phyloP scores from a whole-genome alignment of 2,329 filamentous ascomycete species.

The Aspergillus sp. region DNA sequence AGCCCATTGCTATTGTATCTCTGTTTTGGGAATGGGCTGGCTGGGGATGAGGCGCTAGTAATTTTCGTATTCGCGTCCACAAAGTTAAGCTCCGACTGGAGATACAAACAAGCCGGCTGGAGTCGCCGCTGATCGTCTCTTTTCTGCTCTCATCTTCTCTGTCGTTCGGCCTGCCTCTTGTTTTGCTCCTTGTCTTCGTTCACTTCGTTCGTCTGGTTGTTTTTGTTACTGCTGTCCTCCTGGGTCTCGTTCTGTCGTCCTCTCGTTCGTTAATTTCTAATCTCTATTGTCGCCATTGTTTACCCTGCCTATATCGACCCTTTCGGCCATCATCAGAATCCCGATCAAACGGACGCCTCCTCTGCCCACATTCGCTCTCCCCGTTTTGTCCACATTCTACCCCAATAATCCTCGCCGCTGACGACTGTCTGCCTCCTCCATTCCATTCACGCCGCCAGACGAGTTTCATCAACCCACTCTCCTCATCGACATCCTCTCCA shows the following conservation, averaged over 20 bases:
- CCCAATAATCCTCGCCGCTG: slow-evolving; percentile 12
- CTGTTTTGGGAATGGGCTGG: not conserved
- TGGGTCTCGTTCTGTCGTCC: not conserved
- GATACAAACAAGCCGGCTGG: no score
- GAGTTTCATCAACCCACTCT: slow-evolving; percentile 1
- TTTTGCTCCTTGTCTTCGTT: not conserved
- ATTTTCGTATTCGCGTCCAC: slow-evolving; percentile 11
- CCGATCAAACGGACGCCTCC: slow-evolving; percentile 1
- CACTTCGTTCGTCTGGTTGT: slow-evolving; percentile 1
- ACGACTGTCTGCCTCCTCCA: not conserved
- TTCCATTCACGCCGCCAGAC: not conserved
- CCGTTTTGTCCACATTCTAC: slow-evolving; percentile 5
- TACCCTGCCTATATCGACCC: not conserved
- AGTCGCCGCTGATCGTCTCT: slow-evolving; percentile 1
- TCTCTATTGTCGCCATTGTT: not conserved
- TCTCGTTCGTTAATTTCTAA: not conserved
- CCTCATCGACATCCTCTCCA: not conserved
- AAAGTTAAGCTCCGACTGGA: slow-evolving; percentile 5
- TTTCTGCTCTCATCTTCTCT: not conserved
- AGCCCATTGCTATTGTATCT: no score
- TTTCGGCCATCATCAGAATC: slow-evolving; percentile 12
- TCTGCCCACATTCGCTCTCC: slow-evolving; percentile 10
- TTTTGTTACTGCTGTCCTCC: not conserved
- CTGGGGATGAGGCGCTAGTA: slow-evolving; percentile 3
- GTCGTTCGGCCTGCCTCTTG: not conserved